phyloP scores from a whole-genome alignment of 192 early-diverging fungal species.

The Diversispora epigaea region DNA sequence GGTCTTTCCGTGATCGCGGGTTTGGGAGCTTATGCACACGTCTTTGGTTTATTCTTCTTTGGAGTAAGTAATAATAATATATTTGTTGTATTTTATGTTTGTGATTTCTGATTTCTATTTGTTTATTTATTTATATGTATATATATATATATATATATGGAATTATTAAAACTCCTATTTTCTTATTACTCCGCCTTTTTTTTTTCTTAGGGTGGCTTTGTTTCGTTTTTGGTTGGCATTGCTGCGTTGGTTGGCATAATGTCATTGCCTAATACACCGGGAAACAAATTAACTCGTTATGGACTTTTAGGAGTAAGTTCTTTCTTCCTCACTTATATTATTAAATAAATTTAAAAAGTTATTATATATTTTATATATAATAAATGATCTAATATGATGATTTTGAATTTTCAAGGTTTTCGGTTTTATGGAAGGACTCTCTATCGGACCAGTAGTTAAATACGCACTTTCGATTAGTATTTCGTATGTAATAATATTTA shows the following conservation, averaged over 20 bases:
- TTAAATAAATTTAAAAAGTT: not conserved
- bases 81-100: not conserved
- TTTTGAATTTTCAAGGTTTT: constrained; percentile 1
- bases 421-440: constrained; percentile 34
- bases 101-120: no score
- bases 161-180: not conserved
- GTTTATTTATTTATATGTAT: no score
- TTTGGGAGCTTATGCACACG: constrained; percentile 13
- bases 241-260: constrained; percentile 1
- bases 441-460: constrained; percentile 32
- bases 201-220: constrained; percentile 9
- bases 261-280: not conserved
- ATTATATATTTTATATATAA: not conserved
- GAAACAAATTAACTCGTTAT: constrained; percentile 15
- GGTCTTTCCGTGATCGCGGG: not conserved
- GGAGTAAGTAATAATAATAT: not conserved
- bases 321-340: not conserved
- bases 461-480: not conserved
- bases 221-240: constrained; percentile 27
- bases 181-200: no score
- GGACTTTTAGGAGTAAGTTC: constrained; percentile 23
- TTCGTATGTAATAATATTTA: not conserved
- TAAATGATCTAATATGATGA: not conserved
- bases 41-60: constrained; percentile 20
- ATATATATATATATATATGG: no score